Evolutionary conservation across 352 stramenopile genomes (phyloP), one percentile per base, ranked within the genome.

Genomic region (Phytophthora citrophthora): DNA sequence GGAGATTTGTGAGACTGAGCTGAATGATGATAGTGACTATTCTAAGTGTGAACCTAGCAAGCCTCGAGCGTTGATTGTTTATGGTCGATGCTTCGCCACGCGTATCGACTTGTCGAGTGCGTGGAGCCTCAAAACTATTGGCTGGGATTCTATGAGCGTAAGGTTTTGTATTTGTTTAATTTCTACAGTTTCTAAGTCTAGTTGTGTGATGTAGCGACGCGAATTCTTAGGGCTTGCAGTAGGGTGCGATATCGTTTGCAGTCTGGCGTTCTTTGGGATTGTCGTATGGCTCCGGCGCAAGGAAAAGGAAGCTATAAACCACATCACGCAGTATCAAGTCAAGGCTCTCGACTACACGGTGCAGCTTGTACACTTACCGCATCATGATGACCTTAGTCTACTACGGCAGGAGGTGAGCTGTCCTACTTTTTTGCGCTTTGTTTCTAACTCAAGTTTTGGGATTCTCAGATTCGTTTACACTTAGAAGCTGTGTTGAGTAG

Each of bases 131-230:
- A 84, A 87, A 55, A 90, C 92, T 49, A 83, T 93, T 48, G 86
- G 86, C 34, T 92, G 86, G 83, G 76, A 93, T 53, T 86, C 81
- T 9, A 87, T 95, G 59, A 95, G 76, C 16, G 86, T 89, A 65
- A 34, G 29, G 29, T 34, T 34, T 34, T 34, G 29, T 32, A 12
- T 34, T 34, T 34, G 9, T 3, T 34, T 20, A 20, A 20, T 34
- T 34, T 34, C 9, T 34, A 34, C 8, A 2, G 11, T 4, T 12
- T 34, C 29, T 34, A 12, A 34, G 29, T 4, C 8, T 4, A 34
- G 29, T 34, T 34, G 26, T 41, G 12, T 1, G 16, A 39, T 45
- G 13, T 65, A 94, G 86, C 77, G 84, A 11, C 74, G 80, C 24
- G 70, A 88, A 12, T 93, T 93, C 45, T 58, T 95, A 15, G 77